Evolutionary conservation across 2,329 filamentous ascomycete genomes (phyloP), one percentile per base, ranked within the genome.

Genomic region (Scortechinia acanthostroma): DNA sequence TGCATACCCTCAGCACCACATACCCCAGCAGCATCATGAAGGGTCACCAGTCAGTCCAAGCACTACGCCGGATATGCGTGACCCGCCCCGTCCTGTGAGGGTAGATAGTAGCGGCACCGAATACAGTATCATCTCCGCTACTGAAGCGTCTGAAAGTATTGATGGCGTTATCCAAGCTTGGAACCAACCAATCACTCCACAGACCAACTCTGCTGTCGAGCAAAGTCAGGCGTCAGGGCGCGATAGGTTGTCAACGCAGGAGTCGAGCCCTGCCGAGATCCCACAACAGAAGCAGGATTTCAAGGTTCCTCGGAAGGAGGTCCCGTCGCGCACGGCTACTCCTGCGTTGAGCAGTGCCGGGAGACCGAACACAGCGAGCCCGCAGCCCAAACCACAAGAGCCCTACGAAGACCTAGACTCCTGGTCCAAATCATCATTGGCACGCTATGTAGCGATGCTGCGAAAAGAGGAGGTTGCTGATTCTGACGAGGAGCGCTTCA

Each of bases 381-480:
- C n/a, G n/a, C n/a, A n/a, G 13, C 22, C 46, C 20, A 42, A 53
- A 20, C 60, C 64, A 45, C 47, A 63, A 43, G 67, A 76, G 50
- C 70, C 71, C 3, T 70, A 70, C 47, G 66, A 64, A 20, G 74
- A 76, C 50, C 60, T 79, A n/a, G 71, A 76, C 48, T 69, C 73
- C 2, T 77, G 75, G 71, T 77, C 70, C 50, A 71, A 68, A 50
- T 71, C 73, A 2, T 78, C 75, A 21, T 55, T 79, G 42, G 68
- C 73, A 43, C 64, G 74, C 35, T 79, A 71, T 51, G 68, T 75
- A 22, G 60, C 63, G 3, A 78, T 78, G 73, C 60, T 79, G 20
- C 67, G 69, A 43, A 66, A 69, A 44, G 75, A 79, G 52, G 65
- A 69, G 22, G 59, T 63, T 46, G 60, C 67, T 42, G 55, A 66